Conservation (phyloP, 345 rosid species). For the Eucalyptus paniculata region DNA sequence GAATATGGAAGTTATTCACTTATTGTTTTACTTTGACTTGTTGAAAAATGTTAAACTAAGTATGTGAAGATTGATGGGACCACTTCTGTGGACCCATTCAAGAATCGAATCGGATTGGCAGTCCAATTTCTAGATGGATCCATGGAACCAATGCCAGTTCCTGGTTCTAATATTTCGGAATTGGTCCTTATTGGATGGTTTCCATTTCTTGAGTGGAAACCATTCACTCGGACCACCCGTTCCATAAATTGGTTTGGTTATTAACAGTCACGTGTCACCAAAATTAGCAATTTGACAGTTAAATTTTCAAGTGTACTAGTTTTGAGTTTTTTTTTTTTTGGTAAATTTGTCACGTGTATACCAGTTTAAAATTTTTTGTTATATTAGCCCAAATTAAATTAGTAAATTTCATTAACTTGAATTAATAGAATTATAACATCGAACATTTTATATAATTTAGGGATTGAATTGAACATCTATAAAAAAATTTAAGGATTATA, state of each 20-base stretch:
- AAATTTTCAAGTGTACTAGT: too few species aligned
- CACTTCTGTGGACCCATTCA: fast-evolving
- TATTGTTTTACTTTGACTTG: too few species aligned
- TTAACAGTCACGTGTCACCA: too few species aligned
- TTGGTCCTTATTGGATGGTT: fast-evolving
- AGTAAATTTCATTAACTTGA: background rate
- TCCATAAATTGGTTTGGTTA: too few species aligned
- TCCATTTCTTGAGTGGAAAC: fast-evolving
- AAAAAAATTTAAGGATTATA: background rate
- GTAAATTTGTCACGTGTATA: fast-evolving
- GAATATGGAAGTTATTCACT: fast-evolving
- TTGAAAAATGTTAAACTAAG: too few species aligned
- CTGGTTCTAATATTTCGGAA: fast-evolving
- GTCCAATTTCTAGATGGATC: fast-evolving
- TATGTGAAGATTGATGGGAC: too few species aligned
- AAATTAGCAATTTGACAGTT: too few species aligned
- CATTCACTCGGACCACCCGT: fast-evolving
- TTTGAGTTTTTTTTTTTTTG: too few species aligned
- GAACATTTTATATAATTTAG: fast-evolving
- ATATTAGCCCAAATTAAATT: too few species aligned
- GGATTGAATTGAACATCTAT: background rate
- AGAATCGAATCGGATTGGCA: fast-evolving
- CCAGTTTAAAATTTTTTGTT: fast-evolving
- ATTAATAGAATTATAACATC: background rate
- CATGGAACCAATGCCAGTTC: fast-evolving